Conservation (phyloP, 805 yeast genomes). For the Lachancea nothofagi region DNA sequence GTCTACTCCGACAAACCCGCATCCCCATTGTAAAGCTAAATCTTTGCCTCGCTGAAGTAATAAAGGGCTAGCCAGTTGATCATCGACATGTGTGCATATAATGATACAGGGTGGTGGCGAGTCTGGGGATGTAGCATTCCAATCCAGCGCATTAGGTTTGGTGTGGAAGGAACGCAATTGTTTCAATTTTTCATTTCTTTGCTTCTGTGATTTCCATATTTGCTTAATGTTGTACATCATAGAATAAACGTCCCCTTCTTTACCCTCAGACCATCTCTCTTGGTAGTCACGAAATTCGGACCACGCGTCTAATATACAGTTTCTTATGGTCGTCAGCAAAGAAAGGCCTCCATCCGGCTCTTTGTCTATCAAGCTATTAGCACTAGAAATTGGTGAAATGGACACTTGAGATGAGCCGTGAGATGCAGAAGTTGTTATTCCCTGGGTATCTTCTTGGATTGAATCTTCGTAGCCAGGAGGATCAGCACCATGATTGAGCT, state of each 20-base stretch:
- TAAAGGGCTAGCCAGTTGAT: conserved; percentile 54
- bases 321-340: conserved; percentile 42
- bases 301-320: conserved; percentile 69
- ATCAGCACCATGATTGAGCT: conserved; percentile 31
- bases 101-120: conserved; percentile 62
- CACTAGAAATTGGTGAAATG: conserved; percentile 12
- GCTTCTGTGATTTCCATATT: conserved; percentile 45
- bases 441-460: not conserved
- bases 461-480: conserved; percentile 52
- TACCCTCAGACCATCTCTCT: conserved; percentile 53
- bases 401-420: conserved; percentile 10
- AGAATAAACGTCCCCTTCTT: conserved; percentile 63
- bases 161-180: conserved; percentile 30
- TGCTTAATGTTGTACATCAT: conserved; percentile 51
- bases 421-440: not conserved
- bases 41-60: conserved; percentile 52
- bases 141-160: conserved; percentile 29
- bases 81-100: conserved; percentile 57
- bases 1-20: conserved; percentile 62
- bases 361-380: conserved; percentile 9
- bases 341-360: conserved; percentile 27
- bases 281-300: conserved; percentile 53
- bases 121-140: conserved; percentile 36
- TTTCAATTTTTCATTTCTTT: conserved; percentile 28
- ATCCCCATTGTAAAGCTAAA: conserved; percentile 55